These are phyloP conservation scores for Kitagawia praeruptora DNA, from an alignment of 129 eudicot genomes.

Conservation along the genomic window DNA sequence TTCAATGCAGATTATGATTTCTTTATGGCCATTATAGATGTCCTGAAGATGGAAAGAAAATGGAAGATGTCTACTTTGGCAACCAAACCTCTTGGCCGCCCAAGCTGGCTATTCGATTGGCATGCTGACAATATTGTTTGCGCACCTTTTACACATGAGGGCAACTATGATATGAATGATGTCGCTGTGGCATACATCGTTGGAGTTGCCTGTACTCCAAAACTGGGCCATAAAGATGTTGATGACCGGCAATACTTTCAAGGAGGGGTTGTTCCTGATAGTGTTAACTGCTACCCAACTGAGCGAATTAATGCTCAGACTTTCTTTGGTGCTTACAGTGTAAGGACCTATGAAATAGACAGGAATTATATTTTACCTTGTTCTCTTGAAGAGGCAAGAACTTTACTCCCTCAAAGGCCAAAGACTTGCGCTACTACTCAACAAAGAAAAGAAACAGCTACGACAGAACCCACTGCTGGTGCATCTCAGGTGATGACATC, in stretches of 20 bases:
- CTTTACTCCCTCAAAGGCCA: not conserved
- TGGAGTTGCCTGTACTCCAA: not conserved
- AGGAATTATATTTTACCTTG: not conserved
- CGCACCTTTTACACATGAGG: not conserved
- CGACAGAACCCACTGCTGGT: not conserved
- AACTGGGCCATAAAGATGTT: not conserved
- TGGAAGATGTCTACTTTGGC: not conserved
- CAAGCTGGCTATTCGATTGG: not conserved
- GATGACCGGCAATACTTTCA: not conserved
- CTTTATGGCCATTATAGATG: not conserved
- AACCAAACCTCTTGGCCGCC: not conserved
- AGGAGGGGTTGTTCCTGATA: not conserved
- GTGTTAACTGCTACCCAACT: not conserved
- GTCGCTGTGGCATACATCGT: not conserved
- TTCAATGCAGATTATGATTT: not conserved
- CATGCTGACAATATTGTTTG: not conserved
- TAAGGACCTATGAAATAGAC: slow-evolving; percentile 1
- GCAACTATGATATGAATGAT: not conserved
- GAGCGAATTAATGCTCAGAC: not conserved
- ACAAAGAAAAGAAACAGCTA: not conserved
- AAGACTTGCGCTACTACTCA: not conserved
- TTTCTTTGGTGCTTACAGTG: not conserved
- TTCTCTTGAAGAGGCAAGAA: not conserved
- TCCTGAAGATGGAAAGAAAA: not conserved
- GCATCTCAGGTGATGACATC: not conserved